Evolutionary conservation across 257 asterid species (phyloP).

Genomic region (Penstemon newberryi): DNA sequence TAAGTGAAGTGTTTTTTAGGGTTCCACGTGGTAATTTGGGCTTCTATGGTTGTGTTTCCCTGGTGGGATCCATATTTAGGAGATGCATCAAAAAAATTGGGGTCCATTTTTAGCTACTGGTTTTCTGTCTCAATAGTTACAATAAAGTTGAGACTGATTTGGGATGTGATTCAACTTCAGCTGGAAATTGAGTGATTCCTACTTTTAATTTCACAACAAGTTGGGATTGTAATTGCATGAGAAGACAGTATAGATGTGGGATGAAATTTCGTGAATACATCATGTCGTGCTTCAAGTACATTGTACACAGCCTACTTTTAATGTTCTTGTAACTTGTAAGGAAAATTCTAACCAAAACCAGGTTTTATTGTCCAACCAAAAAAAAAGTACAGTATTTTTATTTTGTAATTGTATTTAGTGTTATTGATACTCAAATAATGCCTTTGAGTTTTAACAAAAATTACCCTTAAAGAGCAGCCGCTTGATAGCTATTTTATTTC

Average conservation of each 20-base stretch:
- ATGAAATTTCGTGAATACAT: not conserved
- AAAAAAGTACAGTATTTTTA: no score
- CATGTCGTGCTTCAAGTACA: not conserved
- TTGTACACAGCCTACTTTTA: no score
- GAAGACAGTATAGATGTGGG: not conserved
- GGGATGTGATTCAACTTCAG: not conserved
- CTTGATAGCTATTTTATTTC: no score
- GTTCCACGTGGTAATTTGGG: conserved; percentile 35
- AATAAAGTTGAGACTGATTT: conserved; percentile 7
- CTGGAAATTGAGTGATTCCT: not conserved
- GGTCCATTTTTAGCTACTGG: conserved; percentile 14
- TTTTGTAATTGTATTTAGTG: no score
- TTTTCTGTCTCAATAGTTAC: conserved; percentile 5
- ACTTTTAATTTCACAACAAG: not conserved
- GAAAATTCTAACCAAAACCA: no score
- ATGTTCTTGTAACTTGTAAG: no score
- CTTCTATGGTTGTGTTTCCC: conserved; percentile 26
- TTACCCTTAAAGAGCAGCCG: no score
- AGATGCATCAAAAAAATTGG: conserved; percentile 25
- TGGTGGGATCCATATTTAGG: conserved; percentile 27
- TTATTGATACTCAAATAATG: no score
- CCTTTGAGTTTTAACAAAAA: no score
- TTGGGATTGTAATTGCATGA: not conserved
- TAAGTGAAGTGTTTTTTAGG: conserved; percentile 16
- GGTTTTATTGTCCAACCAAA: no score